phyloP scores from a whole-genome alignment of 129 eudicot genomes.

The Dittrichia graveolens region DNA sequence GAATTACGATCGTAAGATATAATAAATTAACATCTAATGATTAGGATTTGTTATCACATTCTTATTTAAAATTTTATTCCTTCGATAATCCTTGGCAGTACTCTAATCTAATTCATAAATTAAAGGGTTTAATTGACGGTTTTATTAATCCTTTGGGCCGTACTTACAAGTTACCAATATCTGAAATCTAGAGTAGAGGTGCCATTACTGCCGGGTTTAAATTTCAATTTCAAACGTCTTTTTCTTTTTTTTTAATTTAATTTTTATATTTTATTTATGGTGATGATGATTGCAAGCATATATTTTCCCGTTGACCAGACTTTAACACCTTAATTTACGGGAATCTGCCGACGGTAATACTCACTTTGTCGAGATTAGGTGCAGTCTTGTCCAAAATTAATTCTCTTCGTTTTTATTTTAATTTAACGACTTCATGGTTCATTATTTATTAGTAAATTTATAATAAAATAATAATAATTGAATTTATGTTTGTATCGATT shows the following conservation, averaged over 20 bases:
- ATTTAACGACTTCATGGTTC: not conserved
- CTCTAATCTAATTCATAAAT: no score
- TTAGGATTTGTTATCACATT: no score
- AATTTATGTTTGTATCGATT: no score
- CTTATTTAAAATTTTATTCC: no score
- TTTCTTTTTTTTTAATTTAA: not conserved
- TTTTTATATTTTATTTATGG: not conserved
- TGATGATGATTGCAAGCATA: no score
- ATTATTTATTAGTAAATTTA: no score
- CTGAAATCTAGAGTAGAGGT: not conserved
- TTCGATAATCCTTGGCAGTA: no score
- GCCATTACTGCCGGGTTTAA: not conserved
- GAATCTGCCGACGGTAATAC: constrained; percentile 34
- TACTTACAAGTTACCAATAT: not conserved
- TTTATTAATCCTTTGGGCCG: no score
- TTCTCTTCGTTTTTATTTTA: not conserved
- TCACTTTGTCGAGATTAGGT: constrained; percentile 32
- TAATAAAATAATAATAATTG: no score
- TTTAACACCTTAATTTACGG: constrained; percentile 39
- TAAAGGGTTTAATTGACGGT: not conserved
- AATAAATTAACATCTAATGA: no score
- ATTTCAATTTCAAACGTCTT: not conserved
- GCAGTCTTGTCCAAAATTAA: constrained; percentile 12
- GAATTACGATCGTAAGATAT: no score
- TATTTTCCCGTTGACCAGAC: constrained; percentile 22